Evolutionary conservation across 106 monocot species (phyloP), one percentile per base, ranked within the genome.

Genomic region (Platanthera zijinensis): DNA sequence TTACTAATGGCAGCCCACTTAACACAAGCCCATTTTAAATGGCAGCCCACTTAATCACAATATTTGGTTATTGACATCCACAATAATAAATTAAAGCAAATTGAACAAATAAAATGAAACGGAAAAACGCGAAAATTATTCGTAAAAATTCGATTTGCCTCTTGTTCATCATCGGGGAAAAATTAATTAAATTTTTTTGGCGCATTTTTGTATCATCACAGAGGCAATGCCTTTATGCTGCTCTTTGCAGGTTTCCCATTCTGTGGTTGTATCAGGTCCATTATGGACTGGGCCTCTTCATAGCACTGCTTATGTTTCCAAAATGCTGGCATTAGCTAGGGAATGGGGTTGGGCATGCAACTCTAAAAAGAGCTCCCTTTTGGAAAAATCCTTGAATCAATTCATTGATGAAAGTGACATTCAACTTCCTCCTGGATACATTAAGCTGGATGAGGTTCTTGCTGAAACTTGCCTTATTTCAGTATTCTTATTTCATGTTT

Each of bases 211-310:
- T 0, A 25, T 25, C 25, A 0, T 25, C 25, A 25, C 25, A 25
- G 25, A 39, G 9, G 7, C 1, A 32, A 67, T 48, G 48, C 47
- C 39, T 70, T 47, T 70, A 70, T 48, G 7, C 17, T 48, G 67
- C 52, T 39, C 39, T 52, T 62, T 68, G 66, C 70, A 90, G 93
- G 86, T 83, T 47, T 75, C 86, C 17, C 76, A 32, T 52, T 90
- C 90, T 51, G 15, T 90, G 21, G 63, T 80, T 82, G 87, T 95
- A n/a, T 89, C 92, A 52, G 97, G 97, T 3, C 97, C 97, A 17
- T 70, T 99, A 52, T 99, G 97, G 97, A 99, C 82, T 73, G 97
- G 97, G 39, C 91, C 91, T 82, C 97, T 99, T 75, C 94, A 94
- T 81, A 76, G 88, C 84, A 80, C 76, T 47, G 39, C 82, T 15